Percentiles rank a stretch among this genome's conserved stretches.
phyloP scores from a whole-genome alignment of 1,284 basidiomycete species.

The Lignosus rhinocerotis region DNA sequence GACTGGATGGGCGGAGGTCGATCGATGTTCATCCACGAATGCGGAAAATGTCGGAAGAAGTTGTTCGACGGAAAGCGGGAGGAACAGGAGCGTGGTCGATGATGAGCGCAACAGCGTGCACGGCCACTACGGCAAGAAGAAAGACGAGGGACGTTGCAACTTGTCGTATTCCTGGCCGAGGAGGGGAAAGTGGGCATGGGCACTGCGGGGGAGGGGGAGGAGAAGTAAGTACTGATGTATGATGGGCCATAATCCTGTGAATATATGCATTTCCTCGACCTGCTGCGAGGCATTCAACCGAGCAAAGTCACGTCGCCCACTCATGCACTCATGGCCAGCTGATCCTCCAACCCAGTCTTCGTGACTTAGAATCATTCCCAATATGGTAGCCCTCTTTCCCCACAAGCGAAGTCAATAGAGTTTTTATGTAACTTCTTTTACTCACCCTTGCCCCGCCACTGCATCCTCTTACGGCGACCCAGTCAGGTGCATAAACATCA shows the following conservation, averaged over 20 bases:
- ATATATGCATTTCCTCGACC: constrained; percentile 8
- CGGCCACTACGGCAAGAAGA: neutral
- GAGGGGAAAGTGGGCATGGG: neutral
- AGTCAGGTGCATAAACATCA: no score
- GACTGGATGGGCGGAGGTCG: constrained; percentile 4
- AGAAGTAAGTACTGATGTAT: neutral
- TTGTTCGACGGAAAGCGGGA: neutral
- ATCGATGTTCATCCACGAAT: constrained; percentile 11
- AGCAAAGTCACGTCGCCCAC: constrained; percentile 10
- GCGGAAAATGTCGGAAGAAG: constrained; percentile 20
- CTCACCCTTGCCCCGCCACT: no score
- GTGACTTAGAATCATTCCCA: constrained; percentile 8
- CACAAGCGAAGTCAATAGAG: constrained; percentile 9
- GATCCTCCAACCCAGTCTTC: constrained; percentile 8
- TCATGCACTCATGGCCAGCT: constrained; percentile 8
- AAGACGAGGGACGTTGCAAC: neutral
- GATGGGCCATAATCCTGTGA: neutral
- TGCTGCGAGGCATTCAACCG: constrained; percentile 4
- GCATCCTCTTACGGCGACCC: no score
- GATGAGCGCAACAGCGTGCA: neutral
- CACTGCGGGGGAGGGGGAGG: neutral
- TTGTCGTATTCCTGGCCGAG: constrained; percentile 1
- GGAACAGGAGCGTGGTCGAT: constrained; percentile 5
- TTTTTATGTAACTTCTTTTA: neutral
- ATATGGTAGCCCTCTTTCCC: constrained; percentile 6